Percentiles rank a stretch among this genome's conserved stretches.
These are phyloP conservation scores for Backusella tuberculispora DNA, from an alignment of 192 early-diverging fungal genomes.

Conservation along the genomic window DNA sequence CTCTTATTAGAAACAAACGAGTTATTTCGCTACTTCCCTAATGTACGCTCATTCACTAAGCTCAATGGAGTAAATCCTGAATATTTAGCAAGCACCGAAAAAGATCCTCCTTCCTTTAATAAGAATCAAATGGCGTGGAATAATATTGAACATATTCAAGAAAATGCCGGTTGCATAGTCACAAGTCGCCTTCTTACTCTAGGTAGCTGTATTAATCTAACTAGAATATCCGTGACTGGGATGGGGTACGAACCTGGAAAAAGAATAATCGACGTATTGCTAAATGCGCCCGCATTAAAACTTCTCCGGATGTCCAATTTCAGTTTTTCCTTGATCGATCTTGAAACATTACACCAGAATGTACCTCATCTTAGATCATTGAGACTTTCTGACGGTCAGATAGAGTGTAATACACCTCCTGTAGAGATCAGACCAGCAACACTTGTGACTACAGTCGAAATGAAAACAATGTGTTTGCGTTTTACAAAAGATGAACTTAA, in stretches of 20 bases:
- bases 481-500: not conserved
- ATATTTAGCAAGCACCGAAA: not conserved
- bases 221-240: not conserved
- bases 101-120: not conserved
- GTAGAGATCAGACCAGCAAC: not conserved
- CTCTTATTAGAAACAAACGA: not conserved
- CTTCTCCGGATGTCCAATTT: not conserved
- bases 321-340: not conserved
- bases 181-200: not conserved
- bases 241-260: not conserved
- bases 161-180: not conserved
- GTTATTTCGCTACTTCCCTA: not conserved
- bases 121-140: not conserved
- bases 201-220: not conserved
- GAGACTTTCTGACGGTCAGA: not conserved
- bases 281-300: not conserved
- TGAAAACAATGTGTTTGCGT: not conserved
- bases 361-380: not conserved
- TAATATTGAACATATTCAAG: not conserved
- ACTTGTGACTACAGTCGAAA: not conserved
- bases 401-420: not conserved
- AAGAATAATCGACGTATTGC: not conserved
- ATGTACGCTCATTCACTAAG: not conserved
- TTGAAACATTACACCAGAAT: not conserved
- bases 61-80: not conserved